These are phyloP conservation scores for Sarocladiaceae sp. DNA, from an alignment of 2,329 filamentous ascomycete genomes.

Conservation along the genomic window DNA sequence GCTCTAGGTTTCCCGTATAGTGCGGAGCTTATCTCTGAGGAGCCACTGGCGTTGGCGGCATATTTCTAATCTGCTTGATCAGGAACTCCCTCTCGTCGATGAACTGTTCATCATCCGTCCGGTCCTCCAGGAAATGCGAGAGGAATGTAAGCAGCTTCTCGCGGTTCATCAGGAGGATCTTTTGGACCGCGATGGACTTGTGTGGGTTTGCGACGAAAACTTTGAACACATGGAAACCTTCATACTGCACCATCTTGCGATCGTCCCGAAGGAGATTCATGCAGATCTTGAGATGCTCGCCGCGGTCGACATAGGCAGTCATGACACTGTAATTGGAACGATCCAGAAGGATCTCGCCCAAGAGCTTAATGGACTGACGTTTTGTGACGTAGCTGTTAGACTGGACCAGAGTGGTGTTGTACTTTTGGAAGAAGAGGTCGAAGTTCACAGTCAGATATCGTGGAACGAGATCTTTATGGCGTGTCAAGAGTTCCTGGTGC, in stretches of 20 bases:
- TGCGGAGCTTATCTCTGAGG: slow-evolving; percentile 39
- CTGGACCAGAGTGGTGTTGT: slow-evolving; percentile 83
- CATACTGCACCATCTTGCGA: slow-evolving; percentile 98
- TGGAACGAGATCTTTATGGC: slow-evolving; percentile 87
- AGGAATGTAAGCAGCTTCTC: slow-evolving; percentile 87
- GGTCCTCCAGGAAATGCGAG: slow-evolving; percentile 86
- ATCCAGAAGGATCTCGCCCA: slow-evolving; percentile 91
- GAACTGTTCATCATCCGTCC: slow-evolving; percentile 97
- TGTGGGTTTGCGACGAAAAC: slow-evolving; percentile 98
- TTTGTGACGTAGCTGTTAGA: slow-evolving; percentile 98
- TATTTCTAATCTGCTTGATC: slow-evolving; percentile 83
- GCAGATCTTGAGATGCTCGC: slow-evolving; percentile 94
- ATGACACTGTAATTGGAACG: slow-evolving; percentile 97
- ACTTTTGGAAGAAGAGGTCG: slow-evolving; percentile 85
- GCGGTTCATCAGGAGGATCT: slow-evolving; percentile 93
- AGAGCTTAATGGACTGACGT: slow-evolving; percentile 92
- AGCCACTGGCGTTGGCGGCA: slow-evolving; percentile 55
- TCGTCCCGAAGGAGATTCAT: slow-evolving; percentile 97
- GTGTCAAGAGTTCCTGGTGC: slow-evolving; percentile 82
- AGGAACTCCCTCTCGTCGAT: slow-evolving; percentile 97
- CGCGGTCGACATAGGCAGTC: slow-evolving; percentile 93
- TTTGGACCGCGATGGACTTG: slow-evolving; percentile 93
- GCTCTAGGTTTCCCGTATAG: not conserved
- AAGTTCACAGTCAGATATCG: slow-evolving; percentile 88
- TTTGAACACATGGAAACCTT: slow-evolving; percentile 99